A percentile compares a stretch with the other conserved stretches of the same genome.
These are phyloP conservation scores for Scheffersomyces insectosa DNA, from an alignment of 1,139 yeast genomes.

Conservation along the genomic window DNA sequence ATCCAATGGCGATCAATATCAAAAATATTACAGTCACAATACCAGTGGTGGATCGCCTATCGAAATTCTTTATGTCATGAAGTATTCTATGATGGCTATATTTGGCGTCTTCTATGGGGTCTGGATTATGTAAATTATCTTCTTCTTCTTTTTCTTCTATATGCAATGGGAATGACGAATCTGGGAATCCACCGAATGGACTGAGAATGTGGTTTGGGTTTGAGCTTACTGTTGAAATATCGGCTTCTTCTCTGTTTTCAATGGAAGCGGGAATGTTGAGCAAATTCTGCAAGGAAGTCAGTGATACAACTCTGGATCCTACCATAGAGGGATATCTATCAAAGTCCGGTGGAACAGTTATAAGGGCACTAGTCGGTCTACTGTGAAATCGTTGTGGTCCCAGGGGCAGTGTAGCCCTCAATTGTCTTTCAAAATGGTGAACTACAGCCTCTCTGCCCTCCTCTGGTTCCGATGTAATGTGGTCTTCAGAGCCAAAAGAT, in stretches of 20 bases:
- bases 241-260: too few species aligned
- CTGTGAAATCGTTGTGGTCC: too few species aligned
- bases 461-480: too few species aligned
- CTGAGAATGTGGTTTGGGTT: slow-evolving; percentile 12
- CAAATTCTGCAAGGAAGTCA: slow-evolving; percentile 33
- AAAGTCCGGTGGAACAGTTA: slow-evolving; percentile 51
- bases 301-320: slow-evolving; percentile 49
- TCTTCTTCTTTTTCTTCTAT: slow-evolving; percentile 28
- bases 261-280: too few species aligned
- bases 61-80: slow-evolving; percentile 25
- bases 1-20: slow-evolving; percentile 14
- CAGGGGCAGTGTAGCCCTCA: too few species aligned
- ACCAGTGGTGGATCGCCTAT: slow-evolving; percentile 21
- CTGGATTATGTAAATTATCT: slow-evolving; percentile 31
- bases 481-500: too few species aligned
- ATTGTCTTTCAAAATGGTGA: too few species aligned
- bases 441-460: too few species aligned
- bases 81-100: slow-evolving; percentile 27
- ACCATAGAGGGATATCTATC: slow-evolving; percentile 59
- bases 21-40: slow-evolving; percentile 20
- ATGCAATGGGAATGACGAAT: slow-evolving; percentile 25
- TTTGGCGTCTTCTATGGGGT: slow-evolving; percentile 27
- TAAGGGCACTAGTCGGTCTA: slow-evolving; percentile 13
- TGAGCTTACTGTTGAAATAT: too few species aligned
- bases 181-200: slow-evolving; percentile 34